These are phyloP conservation scores for Panicum miliaceum DNA, from an alignment of 176 grass and related monocot species.

Conservation along the genomic window DNA sequence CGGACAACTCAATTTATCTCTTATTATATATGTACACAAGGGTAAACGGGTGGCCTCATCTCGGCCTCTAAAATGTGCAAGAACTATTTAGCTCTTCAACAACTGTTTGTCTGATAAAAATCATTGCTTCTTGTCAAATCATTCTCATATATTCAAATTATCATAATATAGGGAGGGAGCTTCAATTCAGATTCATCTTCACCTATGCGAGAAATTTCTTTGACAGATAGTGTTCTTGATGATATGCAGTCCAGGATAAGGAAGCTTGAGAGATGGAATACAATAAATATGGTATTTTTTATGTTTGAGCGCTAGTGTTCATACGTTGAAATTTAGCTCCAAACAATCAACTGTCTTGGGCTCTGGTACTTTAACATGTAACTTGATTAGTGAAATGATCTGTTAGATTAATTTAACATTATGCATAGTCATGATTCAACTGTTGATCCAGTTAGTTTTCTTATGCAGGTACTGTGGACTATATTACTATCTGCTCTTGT, in stretches of 20 bases:
- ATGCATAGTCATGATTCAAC: background rate
- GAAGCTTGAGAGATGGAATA: conserved; percentile 96
- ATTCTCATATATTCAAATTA: conserved; percentile 39
- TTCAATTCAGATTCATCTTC: conserved; percentile 67
- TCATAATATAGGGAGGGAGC: conserved; percentile 68
- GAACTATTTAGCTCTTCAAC: background rate
- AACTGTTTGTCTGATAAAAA: background rate
- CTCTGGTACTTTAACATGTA: conserved; percentile 26
- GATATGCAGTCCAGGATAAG: conserved; percentile 93
- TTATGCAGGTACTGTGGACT: conserved; percentile 88
- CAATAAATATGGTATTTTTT: conserved; percentile 80
- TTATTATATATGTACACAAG: no score
- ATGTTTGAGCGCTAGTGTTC: background rate
- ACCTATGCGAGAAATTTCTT: conserved; percentile 61
- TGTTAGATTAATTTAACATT: background rate
- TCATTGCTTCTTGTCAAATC: conserved; percentile 16
- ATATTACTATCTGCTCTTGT: conserved; percentile 93
- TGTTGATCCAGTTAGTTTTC: conserved; percentile 5
- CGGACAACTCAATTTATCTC: no score
- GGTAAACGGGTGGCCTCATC: background rate
- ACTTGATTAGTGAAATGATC: background rate
- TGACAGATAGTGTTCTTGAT: conserved; percentile 75
- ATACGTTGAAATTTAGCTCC: conserved; percentile 25
- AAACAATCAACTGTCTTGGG: conserved; percentile 4
- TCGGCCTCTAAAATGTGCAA: background rate